Base-by-base conservation (phyloP, 2,329 filamentous ascomycete genomes). In the Penicillium sp. region DNA sequence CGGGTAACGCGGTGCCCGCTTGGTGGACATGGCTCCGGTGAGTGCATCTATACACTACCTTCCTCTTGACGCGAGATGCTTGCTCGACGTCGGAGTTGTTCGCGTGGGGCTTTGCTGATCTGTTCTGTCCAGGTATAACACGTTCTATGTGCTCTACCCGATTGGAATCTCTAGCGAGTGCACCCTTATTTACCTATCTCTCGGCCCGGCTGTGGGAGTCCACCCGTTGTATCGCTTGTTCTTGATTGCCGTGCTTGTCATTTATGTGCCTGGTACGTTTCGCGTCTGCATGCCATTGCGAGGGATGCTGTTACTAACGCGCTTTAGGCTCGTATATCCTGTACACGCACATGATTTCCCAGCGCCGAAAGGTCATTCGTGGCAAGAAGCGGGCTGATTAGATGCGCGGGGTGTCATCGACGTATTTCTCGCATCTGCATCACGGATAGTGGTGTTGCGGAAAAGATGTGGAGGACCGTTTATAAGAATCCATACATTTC, bases 291-390 rank as follows among this genome's bases (percentile, higher is more conserved):
- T 14, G 1, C 1, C 17, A 13, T 8, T 10, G 30, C 2, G 7
- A 13, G 9, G 20, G 9, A 18, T 15, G 15, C 7, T 17, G 14
- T 13, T 42, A 37, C 52, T 60, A 32, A 59, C 39, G 14, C 13
- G 4, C 14, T 26, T 0, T 45, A 84, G 87, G 72, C 59, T 79
- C 86, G 3, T 94, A 93, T 58, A 78, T 94, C 40, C 70, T 97
- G 42, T 97, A 93, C 63, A 88, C 86, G 15, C 86, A 98, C 68
- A 97, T 98, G 93, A 87, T 97, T 75, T 76, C 77, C 47, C 93
- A 98, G 76, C 77, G 91, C 54, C 77, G 80, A 52, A 94, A 88
- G 77, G 80, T 91, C 38, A 73, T 88, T 72, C 78, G 80, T 39
- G 78, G 75, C 27, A 78, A 81, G 59, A 79, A 77, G 67, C 67